Base-by-base conservation (phyloP, 768 basidiomycete species). In the Mycena polygramma region DNA sequence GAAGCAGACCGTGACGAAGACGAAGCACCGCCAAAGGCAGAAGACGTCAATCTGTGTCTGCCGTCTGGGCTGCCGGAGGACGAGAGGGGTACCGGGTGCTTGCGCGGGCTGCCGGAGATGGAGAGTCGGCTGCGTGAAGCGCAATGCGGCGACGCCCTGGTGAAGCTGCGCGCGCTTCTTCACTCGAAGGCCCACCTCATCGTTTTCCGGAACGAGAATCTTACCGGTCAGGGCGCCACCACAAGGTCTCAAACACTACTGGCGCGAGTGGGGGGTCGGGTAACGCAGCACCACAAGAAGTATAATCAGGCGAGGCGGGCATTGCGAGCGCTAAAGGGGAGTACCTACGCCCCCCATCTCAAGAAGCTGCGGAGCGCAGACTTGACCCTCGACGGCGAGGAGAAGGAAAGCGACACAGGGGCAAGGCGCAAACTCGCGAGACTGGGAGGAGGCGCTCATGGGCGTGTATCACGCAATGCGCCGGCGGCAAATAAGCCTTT, bases 111-210 rank as follows among this genome's bases (percentile, higher is more conserved):
- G 9, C 22, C 48, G 15, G 48, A 51, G 2, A 63, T 63, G 61
- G 61, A 63, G 52, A 46, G 48, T 2, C 48, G 52, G 1, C 52
- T 63, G 45, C 61, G 61, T 13, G 61, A 63, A 11, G 61, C 61
- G 1, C 61, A 63, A 26, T 49, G 46, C 39, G 2, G 13, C 10
- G 61, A 63, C 22, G 46, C 61, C 2, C 30, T 63, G 20, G 35
- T 22, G 13, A 36, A 26, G 11, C 9, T 63, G 19, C 61, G 52
- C 2, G 14, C 36, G 15, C 48, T 15, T 15, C 48, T 63, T 4
- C 48, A 63, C 22, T 24, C 61, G 0, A 66, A 66, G 39, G 26
- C 30, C 0, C 61, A 63, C 26, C 45, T 63, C 26, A 63, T 63
- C 35, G 8, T 9, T 4, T 48, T 45, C 43, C 22, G 46, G 20